These are phyloP conservation scores for Clonostachys sp. DNA, from an alignment of 2,329 filamentous ascomycete genomes.

Conservation along the genomic window DNA sequence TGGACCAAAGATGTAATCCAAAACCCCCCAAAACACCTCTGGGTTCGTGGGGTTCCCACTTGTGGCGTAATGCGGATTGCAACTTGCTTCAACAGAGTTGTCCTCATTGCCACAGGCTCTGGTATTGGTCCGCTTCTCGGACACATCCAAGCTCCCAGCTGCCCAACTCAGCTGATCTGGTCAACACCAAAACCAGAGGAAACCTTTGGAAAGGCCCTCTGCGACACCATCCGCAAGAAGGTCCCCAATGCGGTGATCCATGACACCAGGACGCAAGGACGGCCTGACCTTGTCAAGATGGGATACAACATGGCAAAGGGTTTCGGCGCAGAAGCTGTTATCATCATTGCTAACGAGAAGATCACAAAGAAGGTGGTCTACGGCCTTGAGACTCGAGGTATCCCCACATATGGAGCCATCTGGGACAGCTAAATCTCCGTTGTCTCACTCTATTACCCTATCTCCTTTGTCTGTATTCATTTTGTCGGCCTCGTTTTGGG, in stretches of 20 bases:
- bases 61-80: conserved; percentile 61
- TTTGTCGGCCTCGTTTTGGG: background rate
- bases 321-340: conserved; percentile 59
- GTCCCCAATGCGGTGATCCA: conserved; percentile 58
- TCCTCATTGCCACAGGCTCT: conserved; percentile 64
- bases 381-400: conserved; percentile 55
- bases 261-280: conserved; percentile 51
- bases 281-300: conserved; percentile 41
- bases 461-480: background rate
- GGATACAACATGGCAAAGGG: conserved; percentile 43
- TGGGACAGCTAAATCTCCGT: conserved; percentile 53
- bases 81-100: conserved; percentile 53
- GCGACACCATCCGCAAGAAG: conserved; percentile 43
- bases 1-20: conserved; percentile 67
- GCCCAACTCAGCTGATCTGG: conserved; percentile 56
- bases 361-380: conserved; percentile 61
- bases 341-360: conserved; percentile 61
- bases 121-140: conserved; percentile 63
- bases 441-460: conserved; percentile 28
- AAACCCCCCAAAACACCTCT: conserved; percentile 52
- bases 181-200: conserved; percentile 50
- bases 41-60: conserved; percentile 58
- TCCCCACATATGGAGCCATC: conserved; percentile 65
- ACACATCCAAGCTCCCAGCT: conserved; percentile 38
- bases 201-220: conserved; percentile 53